Base-by-base conservation (phyloP, 1,284 basidiomycete species). In the Flammula alnicola region DNA sequence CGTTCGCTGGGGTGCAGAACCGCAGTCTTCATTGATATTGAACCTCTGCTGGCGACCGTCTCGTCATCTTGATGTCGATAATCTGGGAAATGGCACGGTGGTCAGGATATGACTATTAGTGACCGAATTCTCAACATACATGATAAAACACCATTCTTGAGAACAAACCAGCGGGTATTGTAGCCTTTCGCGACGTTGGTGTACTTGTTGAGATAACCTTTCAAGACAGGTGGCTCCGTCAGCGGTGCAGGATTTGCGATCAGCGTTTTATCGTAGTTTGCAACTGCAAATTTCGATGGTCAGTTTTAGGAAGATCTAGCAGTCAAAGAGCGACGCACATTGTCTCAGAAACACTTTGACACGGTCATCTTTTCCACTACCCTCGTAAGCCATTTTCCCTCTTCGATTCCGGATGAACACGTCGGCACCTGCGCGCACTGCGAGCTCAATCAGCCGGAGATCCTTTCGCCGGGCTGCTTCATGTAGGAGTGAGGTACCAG, bases 1-100 rank as follows among this genome's bases (percentile, higher is more conserved):
- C 84, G 84, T 7, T 73, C 72, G 19, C 77, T 68, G 11, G 71
- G 54, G 54, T 84, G 86, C 8, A 94, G 69, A 16, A 79, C 71
- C 0, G 93, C 94, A 2, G 83, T 88, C 57, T 86, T 87, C 85
- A 98, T 89, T 2, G 90, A 84, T 54, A 98, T 93, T 0, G 93
- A 90, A 1, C 95, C 95, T 25, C 96, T 81, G 41, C 87, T 89
- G 1, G 93, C 86, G 27, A 95, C 75, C 8, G 83, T 82, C 70
- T 98, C 95, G 62, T 98, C 96, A 56, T 95, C 93, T 61, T 95
- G 92, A 61, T 90, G 88, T 27, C 91, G 89, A 65, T 94, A 96
- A 65, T 96, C 88, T 91, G 36, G n/a, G n/a, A n/a, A 43, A 29
- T 25, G 43, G 42, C 25, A 10, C 30, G 43, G 7, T 31, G 5